A percentile compares a stretch with the other conserved stretches of the same genome.
These are phyloP conservation scores for Eucalyptus curtisii DNA, from an alignment of 345 rosid genomes.

Conservation along the genomic window DNA sequence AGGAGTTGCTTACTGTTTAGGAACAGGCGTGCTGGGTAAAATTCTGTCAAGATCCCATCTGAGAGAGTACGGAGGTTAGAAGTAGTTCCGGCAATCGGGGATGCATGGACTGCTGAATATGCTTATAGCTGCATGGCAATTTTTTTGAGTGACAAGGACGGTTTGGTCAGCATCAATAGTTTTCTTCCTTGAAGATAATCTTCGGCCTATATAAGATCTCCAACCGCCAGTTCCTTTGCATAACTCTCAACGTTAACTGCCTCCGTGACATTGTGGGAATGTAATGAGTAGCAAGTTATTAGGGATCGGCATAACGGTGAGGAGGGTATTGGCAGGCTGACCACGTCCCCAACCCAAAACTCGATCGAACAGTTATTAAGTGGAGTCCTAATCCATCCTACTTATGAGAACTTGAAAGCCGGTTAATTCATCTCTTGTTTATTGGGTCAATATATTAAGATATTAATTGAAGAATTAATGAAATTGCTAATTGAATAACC, in stretches of 20 bases:
- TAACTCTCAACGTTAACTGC: not conserved
- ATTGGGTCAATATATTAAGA: no score
- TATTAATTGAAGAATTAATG: no score
- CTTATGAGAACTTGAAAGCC: not conserved
- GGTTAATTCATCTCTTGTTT: not conserved
- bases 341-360: not conserved
- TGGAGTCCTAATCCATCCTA: not conserved
- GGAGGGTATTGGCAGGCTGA: not conserved
- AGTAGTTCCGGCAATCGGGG: not conserved
- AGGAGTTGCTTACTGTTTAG: slow-evolving; percentile 5
- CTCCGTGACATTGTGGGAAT: not conserved
- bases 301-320: not conserved
- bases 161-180: not conserved
- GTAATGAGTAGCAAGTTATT: not conserved
- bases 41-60: not conserved
- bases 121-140: not conserved
- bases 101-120: not conserved
- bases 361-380: not conserved
- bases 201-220: not conserved
- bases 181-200: not conserved
- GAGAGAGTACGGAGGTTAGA: not conserved
- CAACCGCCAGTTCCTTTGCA: not conserved
- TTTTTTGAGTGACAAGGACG: not conserved
- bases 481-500: not conserved
- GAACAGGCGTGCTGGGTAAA: not conserved